These are phyloP conservation scores for Yamadazyma mexicana DNA, from an alignment of 1,139 yeast genomes.

Conservation along the genomic window DNA sequence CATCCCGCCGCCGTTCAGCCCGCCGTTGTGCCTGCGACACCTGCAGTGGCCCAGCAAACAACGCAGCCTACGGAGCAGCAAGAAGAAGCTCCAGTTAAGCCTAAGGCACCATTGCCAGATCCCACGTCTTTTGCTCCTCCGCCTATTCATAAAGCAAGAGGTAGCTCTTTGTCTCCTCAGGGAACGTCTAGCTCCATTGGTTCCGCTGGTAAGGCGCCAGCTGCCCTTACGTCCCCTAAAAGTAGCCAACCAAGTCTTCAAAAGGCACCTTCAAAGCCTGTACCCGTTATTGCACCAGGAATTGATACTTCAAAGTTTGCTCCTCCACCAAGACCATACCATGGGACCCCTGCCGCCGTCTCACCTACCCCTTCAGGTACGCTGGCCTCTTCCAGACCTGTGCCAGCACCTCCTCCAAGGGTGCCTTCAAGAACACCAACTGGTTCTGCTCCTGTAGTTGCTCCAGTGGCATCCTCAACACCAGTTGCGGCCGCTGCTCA, in stretches of 20 bases:
- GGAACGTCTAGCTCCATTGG: slow-evolving; percentile 2
- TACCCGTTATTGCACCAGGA: slow-evolving; percentile 15
- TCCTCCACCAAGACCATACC: slow-evolving; percentile 20
- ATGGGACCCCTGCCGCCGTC: slow-evolving; percentile 12
- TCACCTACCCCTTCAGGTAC: no score
- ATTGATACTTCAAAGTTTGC: slow-evolving; percentile 14
- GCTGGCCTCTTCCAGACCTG: slow-evolving; percentile 5
- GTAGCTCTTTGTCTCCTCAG: slow-evolving; percentile 9
- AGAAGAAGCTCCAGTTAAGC: slow-evolving; percentile 7
- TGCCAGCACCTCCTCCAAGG: slow-evolving; percentile 16
- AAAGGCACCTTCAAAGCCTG: slow-evolving; percentile 6
- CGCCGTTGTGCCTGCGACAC: slow-evolving; percentile 2
- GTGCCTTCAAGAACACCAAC: slow-evolving; percentile 11
- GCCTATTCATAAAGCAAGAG: slow-evolving; percentile 31
- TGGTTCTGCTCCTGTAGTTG: neutral
- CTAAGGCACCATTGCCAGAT: slow-evolving; percentile 34
- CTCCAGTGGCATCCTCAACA: neutral
- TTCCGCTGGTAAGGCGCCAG: no score
- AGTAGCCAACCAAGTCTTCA: slow-evolving; percentile 11
- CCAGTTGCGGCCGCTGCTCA: slow-evolving; percentile 1
- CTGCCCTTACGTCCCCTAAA: no score
- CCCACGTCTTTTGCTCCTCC: slow-evolving; percentile 45
- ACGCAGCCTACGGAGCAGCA: slow-evolving; percentile 1
- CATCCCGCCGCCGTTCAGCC: slow-evolving; percentile 5
- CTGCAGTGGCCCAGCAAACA: no score